Evolutionary conservation across 441 rosid species (phyloP), one percentile per base, ranked within the genome.

Genomic region (Populus hybrid): DNA sequence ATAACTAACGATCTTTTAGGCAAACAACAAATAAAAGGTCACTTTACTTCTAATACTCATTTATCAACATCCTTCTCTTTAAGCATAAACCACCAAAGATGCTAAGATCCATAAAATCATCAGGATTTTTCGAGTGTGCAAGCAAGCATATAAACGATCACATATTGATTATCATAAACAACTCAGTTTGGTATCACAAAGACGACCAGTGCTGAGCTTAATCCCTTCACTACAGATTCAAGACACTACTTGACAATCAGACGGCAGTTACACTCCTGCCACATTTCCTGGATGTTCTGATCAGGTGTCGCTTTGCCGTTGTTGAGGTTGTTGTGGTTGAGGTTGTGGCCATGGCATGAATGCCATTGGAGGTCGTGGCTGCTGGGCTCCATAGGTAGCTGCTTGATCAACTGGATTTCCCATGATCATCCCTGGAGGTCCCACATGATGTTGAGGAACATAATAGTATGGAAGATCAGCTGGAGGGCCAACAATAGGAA

Each of bases 261-360:
- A 16, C 21, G 7, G n/a, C n/a, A 53, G n/a, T 3, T 24, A 32
- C 9, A 28, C 32, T 73, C 53, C 71, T 18, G 16, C 50, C 46
- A 46, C 50, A 21, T 28, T 59, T 71, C 6, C 21, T 67, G 64
- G 57, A 36, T 28, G 38, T 9, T 50, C 34, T 1, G 61, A 71
- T 84, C 80, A 83, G 59, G 79, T 74, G 38, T 89, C 86, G 4
- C 79, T 75, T 74, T 79, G 85, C 79, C 82, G 91, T 67, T 81
- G 90, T 75, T 81, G 91, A 12, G 83, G 75, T 66, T 84, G 89
- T 83, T 86, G 92, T 7, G 83, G 80, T 65, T 86, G 90, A 81
- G 80, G 69, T 72, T 87, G 94, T 4, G 92, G 85, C 92, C 91
- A 90, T 1, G 89, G 88, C 91, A 89, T 78, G 84, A 89, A 87